phyloP scores from a whole-genome alignment of 1,139 yeast genomes.

The Saccharomycopsis hybrid region DNA sequence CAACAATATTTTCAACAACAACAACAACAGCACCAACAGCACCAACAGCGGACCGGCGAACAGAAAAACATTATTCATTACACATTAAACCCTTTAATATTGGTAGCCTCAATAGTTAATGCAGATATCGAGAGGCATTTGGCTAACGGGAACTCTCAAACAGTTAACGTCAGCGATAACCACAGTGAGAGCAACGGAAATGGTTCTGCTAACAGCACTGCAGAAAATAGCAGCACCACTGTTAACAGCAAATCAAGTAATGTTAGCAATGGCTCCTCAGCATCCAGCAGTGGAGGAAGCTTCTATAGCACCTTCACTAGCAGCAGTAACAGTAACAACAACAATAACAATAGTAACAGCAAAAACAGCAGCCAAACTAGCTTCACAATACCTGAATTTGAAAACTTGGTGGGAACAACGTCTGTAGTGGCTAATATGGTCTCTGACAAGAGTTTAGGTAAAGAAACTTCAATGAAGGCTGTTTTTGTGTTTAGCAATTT shows the following conservation, averaged over 20 bases:
- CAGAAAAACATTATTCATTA: slow-evolving; percentile 15
- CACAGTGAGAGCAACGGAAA: not conserved
- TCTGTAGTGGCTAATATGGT: slow-evolving; percentile 22
- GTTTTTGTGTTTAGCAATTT: slow-evolving; percentile 21
- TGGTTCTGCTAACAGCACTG: not conserved
- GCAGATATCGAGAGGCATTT: slow-evolving; percentile 4
- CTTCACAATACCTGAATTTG: slow-evolving; percentile 11
- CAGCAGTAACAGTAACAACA: not conserved
- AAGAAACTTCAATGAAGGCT: slow-evolving; percentile 16
- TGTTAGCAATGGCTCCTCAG: not conserved
- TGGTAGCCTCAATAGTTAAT: slow-evolving; percentile 18
- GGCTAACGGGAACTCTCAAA: not conserved
- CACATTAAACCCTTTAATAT: slow-evolving; percentile 19
- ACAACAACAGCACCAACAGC: not conserved
- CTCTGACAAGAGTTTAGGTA: slow-evolving; percentile 12
- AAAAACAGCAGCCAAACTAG: not conserved
- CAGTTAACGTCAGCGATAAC: not conserved
- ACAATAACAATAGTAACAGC: not conserved
- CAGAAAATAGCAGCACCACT: not conserved
- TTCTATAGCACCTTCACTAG: not conserved
- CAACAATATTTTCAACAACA: not conserved
- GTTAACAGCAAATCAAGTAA: not conserved
- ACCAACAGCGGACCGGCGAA: not conserved
- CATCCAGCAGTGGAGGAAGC: too few species aligned
- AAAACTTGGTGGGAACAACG: slow-evolving; percentile 20